Conservation (phyloP, 2,329 filamentous ascomycete genomes). For the Phyllosticta citrichinensis region DNA sequence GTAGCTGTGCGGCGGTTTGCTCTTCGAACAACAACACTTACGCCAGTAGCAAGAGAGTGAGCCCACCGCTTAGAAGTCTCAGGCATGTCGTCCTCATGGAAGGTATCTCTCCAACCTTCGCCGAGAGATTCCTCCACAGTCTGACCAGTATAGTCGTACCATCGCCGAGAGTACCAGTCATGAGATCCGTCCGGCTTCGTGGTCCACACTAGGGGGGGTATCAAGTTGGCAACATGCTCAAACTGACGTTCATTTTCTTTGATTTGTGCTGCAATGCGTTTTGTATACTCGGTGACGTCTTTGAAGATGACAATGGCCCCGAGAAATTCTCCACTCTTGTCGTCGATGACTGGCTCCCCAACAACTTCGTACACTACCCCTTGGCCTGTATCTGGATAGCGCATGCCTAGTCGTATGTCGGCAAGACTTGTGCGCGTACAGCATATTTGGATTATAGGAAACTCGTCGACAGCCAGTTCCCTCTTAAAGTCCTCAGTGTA, state of each 20-base stretch:
- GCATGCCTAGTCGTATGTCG: constrained; percentile 53
- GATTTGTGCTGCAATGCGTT: constrained; percentile 59
- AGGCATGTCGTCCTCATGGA: constrained; percentile 60
- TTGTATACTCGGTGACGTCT: constrained; percentile 60
- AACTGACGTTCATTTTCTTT: constrained; percentile 65
- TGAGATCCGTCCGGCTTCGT: constrained; percentile 53
- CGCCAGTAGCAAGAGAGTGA: constrained; percentile 53
- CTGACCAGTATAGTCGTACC: constrained; percentile 70
- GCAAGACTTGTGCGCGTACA: constrained; percentile 51
- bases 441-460: constrained; percentile 56
- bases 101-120: constrained; percentile 50
- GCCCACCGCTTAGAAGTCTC: constrained; percentile 49
- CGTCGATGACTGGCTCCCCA: constrained; percentile 58
- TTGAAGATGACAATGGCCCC: constrained; percentile 63
- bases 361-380: constrained; percentile 53
- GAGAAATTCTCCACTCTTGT: constrained; percentile 59
- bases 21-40: background rate
- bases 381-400: constrained; percentile 42
- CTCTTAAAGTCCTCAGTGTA: constrained; percentile 59
- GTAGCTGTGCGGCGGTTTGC: constrained; percentile 10
- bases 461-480: constrained; percentile 48
- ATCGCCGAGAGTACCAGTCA: constrained; percentile 69
- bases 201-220: constrained; percentile 56
- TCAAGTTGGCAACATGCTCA: constrained; percentile 61
- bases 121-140: constrained; percentile 53